Evolutionary conservation across 1,284 basidiomycete genomes (phyloP).

Genomic region (Pseudozyma sp.): DNA sequence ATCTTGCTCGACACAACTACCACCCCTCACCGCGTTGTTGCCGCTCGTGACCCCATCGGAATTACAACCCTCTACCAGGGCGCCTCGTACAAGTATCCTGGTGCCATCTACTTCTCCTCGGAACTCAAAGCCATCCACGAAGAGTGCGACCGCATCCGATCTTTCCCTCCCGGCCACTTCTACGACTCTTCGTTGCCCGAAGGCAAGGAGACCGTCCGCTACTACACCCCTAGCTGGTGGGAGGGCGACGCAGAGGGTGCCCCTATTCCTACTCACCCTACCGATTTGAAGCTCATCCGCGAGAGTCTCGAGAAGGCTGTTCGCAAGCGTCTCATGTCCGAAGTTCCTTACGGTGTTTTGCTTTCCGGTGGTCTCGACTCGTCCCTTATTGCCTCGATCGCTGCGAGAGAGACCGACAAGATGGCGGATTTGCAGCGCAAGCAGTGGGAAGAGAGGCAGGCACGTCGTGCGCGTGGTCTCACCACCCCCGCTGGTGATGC

Average conservation of each 20-base stretch:
- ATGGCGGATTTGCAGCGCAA: slow-evolving; percentile 72
- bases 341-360: slow-evolving; percentile 97
- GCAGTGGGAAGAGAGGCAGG: slow-evolving; percentile 73
- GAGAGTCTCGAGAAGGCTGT: slow-evolving; percentile 91
- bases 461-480: slow-evolving; percentile 51
- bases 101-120: slow-evolving; percentile 90
- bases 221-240: slow-evolving; percentile 69
- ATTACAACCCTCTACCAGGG: slow-evolving; percentile 99
- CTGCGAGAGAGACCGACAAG: slow-evolving; percentile 96
- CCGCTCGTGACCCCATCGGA: slow-evolving; percentile 96
- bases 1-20: slow-evolving; percentile 93
- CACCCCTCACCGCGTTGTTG: slow-evolving; percentile 88
- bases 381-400: slow-evolving; percentile 94
- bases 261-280: slow-evolving; percentile 75
- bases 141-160: slow-evolving; percentile 93
- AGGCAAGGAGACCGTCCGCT: slow-evolving; percentile 68
- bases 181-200: slow-evolving; percentile 66
- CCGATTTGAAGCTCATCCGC: slow-evolving; percentile 75
- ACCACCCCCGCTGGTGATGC: slow-evolving; percentile 62
- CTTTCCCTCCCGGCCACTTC: slow-evolving; percentile 97
- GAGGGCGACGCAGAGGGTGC: slow-evolving; percentile 72
- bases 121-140: slow-evolving; percentile 93
- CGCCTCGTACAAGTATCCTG: slow-evolving; percentile 85
- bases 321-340: slow-evolving; percentile 95
- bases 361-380: slow-evolving; percentile 96